Evolutionary conservation across 768 basidiomycete genomes (phyloP), one percentile per base, ranked within the genome.

Genomic region (Xerocomellus amylosporus): DNA sequence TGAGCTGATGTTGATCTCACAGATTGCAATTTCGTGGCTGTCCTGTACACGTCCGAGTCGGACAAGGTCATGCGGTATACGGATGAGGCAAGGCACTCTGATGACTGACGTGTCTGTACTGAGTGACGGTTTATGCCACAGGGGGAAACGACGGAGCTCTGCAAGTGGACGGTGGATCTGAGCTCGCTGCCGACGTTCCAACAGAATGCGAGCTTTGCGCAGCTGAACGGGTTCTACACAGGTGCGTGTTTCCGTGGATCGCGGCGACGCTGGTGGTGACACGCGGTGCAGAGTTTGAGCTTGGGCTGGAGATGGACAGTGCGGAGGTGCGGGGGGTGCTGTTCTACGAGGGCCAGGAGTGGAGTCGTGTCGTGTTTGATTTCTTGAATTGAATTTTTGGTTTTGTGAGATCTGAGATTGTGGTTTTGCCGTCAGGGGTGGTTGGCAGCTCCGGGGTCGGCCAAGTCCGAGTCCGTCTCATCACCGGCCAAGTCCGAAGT

Each of bases 161-260:
- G 88, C 74, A 86, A 88, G 72, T 93, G 91, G 91, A 92, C 87
- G 10, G 90, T 93, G 33, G 87, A 93, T 70, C 77, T 93, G 47
- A 82, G 83, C 40, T 79, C 86, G 24, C 72, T 93, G 49, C 91
- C 91, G 37, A 84, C 83, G 46, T 93, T 92, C 76, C 85, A 81
- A 66, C 82, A 84, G 57, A 85, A 87, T 59, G 86, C 87, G 46
- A 73, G 72, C n/a, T 63, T 75, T 53, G 77, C 83, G 10, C 76
- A 79, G 40, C 67, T 74, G 37, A 75, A 76, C 46, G 90, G 89
- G 9, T 93, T 92, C 71, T 93, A 89, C 64, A 90, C 88, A 47
- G 90, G 88, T 87, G 59, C 55, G 79, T 65, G 44, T 43, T 45
- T 33, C 41, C 48, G n/a, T 38, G 20, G 38, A 47, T 3, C 8